phyloP scores from a whole-genome alignment of 2,329 filamentous ascomycete species.

The Xylaria arbuscula region DNA sequence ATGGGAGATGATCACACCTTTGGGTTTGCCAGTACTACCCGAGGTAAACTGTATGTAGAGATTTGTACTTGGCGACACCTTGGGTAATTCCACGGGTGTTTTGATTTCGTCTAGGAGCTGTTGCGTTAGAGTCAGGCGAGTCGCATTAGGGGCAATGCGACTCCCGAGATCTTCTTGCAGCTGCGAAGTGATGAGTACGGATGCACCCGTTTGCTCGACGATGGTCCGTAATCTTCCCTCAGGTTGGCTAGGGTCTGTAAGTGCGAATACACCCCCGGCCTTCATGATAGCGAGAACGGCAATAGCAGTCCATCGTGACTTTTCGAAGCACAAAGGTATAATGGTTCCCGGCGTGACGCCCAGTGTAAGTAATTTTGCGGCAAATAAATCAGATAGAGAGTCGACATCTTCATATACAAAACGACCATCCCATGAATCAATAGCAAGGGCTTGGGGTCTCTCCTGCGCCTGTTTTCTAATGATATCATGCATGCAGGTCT shows the following conservation, averaged over 20 bases:
- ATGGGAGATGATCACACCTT: conserved; percentile 68
- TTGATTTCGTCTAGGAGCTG: conserved; percentile 42
- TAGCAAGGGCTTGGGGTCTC: conserved; percentile 55
- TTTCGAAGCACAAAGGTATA: conserved; percentile 64
- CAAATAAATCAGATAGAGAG: conserved; percentile 55
- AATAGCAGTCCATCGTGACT: conserved; percentile 60
- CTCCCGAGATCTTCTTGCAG: conserved; percentile 53
- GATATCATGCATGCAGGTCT: conserved; percentile 60
- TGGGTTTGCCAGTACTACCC: conserved; percentile 72
- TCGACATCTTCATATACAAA: conserved; percentile 61
- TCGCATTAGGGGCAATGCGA: conserved; percentile 52
- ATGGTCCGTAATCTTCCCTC: conserved; percentile 58
- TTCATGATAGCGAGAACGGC: conserved; percentile 61
- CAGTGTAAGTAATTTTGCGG: conserved; percentile 52
- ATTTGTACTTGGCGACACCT: conserved; percentile 56
- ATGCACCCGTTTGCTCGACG: conserved; percentile 56
- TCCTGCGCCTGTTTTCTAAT: conserved; percentile 54
- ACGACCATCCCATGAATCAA: conserved; percentile 63
- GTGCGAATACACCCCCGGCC: conserved; percentile 59
- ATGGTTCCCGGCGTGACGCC: conserved; percentile 55
- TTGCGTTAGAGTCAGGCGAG: conserved; percentile 50
- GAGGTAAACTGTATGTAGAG: conserved; percentile 73
- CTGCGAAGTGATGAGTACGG: conserved; percentile 55
- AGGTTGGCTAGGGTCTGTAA: conserved; percentile 61
- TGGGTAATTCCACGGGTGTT: conserved; percentile 35